These are phyloP conservation scores for Clitopilus passeckerianus DNA, from an alignment of 768 basidiomycete species.

Conservation along the genomic window DNA sequence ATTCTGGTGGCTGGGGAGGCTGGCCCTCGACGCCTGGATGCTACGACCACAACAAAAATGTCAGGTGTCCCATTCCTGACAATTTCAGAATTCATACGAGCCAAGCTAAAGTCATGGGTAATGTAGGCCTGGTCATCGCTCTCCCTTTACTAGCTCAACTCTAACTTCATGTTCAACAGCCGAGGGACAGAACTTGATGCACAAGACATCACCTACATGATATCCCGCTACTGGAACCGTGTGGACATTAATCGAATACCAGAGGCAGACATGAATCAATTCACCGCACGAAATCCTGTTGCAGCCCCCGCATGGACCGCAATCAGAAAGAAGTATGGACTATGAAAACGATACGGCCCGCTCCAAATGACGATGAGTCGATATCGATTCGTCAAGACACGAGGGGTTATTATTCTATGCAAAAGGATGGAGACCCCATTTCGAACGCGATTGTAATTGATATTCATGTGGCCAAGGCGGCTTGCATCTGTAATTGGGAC, in stretches of 20 bases:
- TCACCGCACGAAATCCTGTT: conserved; percentile 54
- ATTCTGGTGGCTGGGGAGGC: conserved; percentile 78
- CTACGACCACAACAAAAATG: conserved; percentile 60
- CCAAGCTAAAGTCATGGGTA: conserved; percentile 80
- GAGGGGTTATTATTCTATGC: background rate
- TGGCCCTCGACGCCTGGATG: conserved; percentile 71
- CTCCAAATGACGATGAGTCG: background rate
- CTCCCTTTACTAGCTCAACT: conserved; percentile 10
- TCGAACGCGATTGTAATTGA: background rate
- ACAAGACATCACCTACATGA: conserved; percentile 66
- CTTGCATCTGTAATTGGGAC: background rate
- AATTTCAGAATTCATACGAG: conserved; percentile 82
- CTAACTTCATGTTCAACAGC: conserved; percentile 31
- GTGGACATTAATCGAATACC: conserved; percentile 85
- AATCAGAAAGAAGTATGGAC: conserved; percentile 69
- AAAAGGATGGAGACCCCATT: background rate
- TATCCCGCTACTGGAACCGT: conserved; percentile 74
- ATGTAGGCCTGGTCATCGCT: conserved; percentile 44
- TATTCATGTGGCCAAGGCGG: background rate
- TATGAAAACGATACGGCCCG: conserved; percentile 24
- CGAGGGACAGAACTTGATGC: conserved; percentile 71
- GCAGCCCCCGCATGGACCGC: conserved; percentile 72
- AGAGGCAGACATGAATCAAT: conserved; percentile 80
- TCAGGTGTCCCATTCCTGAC: conserved; percentile 76
- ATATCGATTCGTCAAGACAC: background rate